Conservation (phyloP, 805 yeast species). For the Cyberlindnera saturnus region DNA sequence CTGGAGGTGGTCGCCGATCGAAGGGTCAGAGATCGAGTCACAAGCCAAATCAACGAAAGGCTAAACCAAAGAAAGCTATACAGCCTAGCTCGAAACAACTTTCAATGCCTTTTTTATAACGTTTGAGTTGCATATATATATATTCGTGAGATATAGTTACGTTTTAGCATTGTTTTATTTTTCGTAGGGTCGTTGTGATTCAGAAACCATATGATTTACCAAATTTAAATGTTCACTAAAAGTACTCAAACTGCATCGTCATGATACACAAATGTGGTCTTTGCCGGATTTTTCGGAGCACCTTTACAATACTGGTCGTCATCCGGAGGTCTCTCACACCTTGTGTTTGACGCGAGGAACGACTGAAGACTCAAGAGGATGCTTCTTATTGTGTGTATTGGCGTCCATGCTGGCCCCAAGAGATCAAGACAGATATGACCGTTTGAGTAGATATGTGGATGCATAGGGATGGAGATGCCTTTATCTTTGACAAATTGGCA, state of each 20-base stretch:
- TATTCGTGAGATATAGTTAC: not conserved
- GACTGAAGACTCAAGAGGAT: conserved; percentile 56
- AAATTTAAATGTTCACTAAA: too few species aligned
- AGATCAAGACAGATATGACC: conserved; percentile 75
- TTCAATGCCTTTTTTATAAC: too few species aligned
- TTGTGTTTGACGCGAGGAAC: conserved; percentile 47
- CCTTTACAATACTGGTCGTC: conserved; percentile 40
- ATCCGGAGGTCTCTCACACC: conserved; percentile 50
- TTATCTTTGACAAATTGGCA: conserved; percentile 40
- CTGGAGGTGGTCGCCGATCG: not conserved
- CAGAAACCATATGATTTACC: not conserved
- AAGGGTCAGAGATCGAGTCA: too few species aligned
- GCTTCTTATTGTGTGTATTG: conserved; percentile 31
- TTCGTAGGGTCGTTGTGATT: not conserved
- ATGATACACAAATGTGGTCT: conserved; percentile 46
- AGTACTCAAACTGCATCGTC: conserved; percentile 39
- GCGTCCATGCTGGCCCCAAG: conserved; percentile 38
- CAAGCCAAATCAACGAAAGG: too few species aligned
- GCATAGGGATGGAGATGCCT: conserved; percentile 45
- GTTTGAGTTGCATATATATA: not conserved
- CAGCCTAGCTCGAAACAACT: too few species aligned
- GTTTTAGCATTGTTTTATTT: not conserved
- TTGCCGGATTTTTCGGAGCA: conserved; percentile 57
- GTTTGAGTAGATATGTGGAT: conserved; percentile 70
- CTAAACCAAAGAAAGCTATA: too few species aligned